phyloP scores from a whole-genome alignment of 1,284 basidiomycete genomes.

The Cryptococcus sp. region DNA sequence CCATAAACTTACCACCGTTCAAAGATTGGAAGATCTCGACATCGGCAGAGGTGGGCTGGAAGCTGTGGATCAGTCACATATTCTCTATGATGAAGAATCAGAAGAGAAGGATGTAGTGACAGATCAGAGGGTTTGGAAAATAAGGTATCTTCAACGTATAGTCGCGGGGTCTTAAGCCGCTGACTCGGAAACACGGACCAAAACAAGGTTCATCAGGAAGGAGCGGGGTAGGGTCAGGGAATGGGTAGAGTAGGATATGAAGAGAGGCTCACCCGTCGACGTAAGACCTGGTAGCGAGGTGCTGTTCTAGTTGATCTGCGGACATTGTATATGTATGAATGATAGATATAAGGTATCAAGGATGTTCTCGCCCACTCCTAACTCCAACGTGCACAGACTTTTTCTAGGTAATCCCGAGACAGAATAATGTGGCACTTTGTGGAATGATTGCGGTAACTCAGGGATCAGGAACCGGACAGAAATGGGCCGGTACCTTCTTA shows the following conservation, averaged over 20 bases:
- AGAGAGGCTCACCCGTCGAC: conserved; percentile 74
- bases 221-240: background rate
- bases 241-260: conserved; percentile 9
- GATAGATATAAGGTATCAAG: too few relatives aligned
- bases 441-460: too few relatives aligned
- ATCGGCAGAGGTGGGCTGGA: conserved; percentile 93
- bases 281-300: conserved; percentile 81
- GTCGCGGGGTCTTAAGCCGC: conserved; percentile 93
- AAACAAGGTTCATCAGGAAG: conserved; percentile 74
- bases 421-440: too few relatives aligned
- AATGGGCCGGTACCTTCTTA: too few relatives aligned
- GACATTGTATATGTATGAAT: conserved; percentile 57
- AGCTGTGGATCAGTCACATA: conserved; percentile 54
- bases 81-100: conserved; percentile 13
- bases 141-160: conserved; percentile 49
- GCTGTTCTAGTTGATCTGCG: conserved; percentile 72
- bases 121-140: conserved; percentile 80
- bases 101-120: conserved; percentile 16
- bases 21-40: conserved; percentile 82
- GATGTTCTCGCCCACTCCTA: background rate
- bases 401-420: background rate
- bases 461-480: too few relatives aligned
- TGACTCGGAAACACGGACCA: conserved; percentile 99
- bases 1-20: conserved; percentile 23
- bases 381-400: background rate